Conservation (phyloP, 805 yeast genomes). For the Cyberlindnera bimundalis region DNA sequence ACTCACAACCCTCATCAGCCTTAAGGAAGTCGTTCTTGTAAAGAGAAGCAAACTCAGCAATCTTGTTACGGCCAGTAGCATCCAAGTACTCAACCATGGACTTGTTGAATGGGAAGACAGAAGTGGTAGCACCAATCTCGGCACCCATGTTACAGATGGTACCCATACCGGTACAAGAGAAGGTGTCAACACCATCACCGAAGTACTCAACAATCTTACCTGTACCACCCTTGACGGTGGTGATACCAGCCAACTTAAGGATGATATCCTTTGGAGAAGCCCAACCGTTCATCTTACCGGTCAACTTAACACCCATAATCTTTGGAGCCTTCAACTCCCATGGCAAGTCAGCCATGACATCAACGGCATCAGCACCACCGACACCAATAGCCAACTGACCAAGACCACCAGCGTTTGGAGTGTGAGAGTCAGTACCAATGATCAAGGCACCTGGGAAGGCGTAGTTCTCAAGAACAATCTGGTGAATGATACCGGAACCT, state of each 20-base stretch:
- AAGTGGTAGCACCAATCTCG: conserved; percentile 98
- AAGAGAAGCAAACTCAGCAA: conserved; percentile 50
- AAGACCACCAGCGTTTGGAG: conserved; percentile 98
- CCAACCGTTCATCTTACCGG: conserved; percentile 91
- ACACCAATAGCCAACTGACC: conserved; percentile 99
- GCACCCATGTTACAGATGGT: conserved; percentile 99
- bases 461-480: conserved; percentile 94
- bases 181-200: conserved; percentile 86
- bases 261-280: conserved; percentile 96
- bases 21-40: conserved; percentile 54
- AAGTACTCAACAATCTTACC: conserved; percentile 95
- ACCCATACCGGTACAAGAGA: conserved; percentile 98
- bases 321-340: conserved; percentile 99
- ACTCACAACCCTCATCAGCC: conserved; percentile 87
- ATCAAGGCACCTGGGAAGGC: conserved; percentile 96
- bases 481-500: conserved; percentile 98
- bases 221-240: conserved; percentile 98
- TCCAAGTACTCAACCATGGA: conserved; percentile 82
- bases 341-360: conserved; percentile 93
- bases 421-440: conserved; percentile 98
- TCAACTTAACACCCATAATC: conserved; percentile 87
- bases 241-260: conserved; percentile 83
- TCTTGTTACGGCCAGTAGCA: conserved; percentile 82
- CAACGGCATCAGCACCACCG: conserved; percentile 99
- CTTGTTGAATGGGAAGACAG: conserved; percentile 93